These are phyloP conservation scores for Plantago coronopus DNA, from an alignment of 305 asterid species.

Conservation along the genomic window DNA sequence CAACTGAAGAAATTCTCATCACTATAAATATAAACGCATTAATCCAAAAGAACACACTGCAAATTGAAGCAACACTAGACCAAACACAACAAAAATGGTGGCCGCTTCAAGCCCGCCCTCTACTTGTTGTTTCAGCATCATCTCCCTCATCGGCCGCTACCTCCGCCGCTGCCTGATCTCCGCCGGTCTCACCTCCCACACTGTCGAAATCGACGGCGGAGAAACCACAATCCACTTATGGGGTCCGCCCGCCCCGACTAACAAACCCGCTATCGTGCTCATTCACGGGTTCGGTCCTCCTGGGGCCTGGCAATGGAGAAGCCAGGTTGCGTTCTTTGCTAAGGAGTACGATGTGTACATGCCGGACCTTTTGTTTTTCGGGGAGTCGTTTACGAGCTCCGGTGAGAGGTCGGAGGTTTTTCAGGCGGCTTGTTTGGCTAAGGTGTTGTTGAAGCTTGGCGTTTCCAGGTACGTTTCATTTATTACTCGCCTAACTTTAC, in stretches of 20 bases:
- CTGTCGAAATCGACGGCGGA: constrained; percentile 44
- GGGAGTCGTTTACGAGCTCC: constrained; percentile 45
- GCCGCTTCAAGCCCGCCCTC: constrained; percentile 4
- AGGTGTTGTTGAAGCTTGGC: constrained; percentile 41
- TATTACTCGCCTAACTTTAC: no score
- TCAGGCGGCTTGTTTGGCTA: constrained; percentile 54
- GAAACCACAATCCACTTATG: constrained; percentile 61
- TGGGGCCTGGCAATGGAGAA: constrained; percentile 78
- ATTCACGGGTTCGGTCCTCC: constrained; percentile 78
- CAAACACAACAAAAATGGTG: constrained; percentile 3
- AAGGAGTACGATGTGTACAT: constrained; percentile 45
- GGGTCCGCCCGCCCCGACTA: constrained; percentile 46
- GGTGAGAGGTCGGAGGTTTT: constrained; percentile 60
- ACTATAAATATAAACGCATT: no score
- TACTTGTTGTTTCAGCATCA: constrained; percentile 47
- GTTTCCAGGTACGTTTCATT: constrained; percentile 19
- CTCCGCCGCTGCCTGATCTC: constrained; percentile 43
- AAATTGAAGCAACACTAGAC: background rate
- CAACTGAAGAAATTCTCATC: no score
- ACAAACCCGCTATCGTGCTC: constrained; percentile 55
- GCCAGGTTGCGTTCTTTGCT: constrained; percentile 46
- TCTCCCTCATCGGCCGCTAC: constrained; percentile 41
- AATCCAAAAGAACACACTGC: no score
- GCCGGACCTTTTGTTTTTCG: constrained; percentile 72
- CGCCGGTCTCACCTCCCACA: constrained; percentile 57